These are phyloP conservation scores for Rhodomyrtus tomentosa DNA, from an alignment of 345 rosid genomes.

Conservation along the genomic window DNA sequence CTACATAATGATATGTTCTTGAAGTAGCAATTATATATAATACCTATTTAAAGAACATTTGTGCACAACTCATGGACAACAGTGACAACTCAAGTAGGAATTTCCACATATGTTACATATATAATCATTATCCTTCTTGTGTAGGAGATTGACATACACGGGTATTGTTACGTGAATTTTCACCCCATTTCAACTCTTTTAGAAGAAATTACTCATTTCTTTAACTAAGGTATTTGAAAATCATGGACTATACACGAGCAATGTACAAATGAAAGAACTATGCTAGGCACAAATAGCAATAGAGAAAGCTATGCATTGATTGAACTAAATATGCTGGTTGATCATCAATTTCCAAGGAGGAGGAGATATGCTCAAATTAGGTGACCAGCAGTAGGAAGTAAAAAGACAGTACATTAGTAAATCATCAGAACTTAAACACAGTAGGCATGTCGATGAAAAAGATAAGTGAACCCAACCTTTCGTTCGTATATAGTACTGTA, in stretches of 20 bases:
- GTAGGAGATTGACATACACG: too few relatives aligned
- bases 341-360: not conserved
- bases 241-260: too few relatives aligned
- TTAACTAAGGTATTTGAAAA: too few relatives aligned
- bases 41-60: not conserved
- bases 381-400: not conserved
- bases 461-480: conserved; percentile 9
- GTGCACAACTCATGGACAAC: not conserved
- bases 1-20: not conserved
- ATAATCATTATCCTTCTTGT: too few relatives aligned
- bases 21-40: not conserved
- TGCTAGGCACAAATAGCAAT: too few relatives aligned
- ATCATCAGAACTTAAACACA: not conserved
- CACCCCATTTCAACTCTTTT: too few relatives aligned
- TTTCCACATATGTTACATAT: too few relatives aligned
- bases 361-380: not conserved
- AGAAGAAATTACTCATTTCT: too few relatives aligned
- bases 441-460: not conserved
- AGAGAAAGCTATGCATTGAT: too few relatives aligned
- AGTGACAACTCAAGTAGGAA: not conserved
- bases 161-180: too few relatives aligned
- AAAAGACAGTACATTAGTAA: not conserved
- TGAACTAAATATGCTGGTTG: too few relatives aligned
- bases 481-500: conserved; percentile 17
- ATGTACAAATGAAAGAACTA: too few relatives aligned